Base-by-base conservation (phyloP, 371 early-diverging fungal species). In the Syncephalastrum sp. region DNA sequence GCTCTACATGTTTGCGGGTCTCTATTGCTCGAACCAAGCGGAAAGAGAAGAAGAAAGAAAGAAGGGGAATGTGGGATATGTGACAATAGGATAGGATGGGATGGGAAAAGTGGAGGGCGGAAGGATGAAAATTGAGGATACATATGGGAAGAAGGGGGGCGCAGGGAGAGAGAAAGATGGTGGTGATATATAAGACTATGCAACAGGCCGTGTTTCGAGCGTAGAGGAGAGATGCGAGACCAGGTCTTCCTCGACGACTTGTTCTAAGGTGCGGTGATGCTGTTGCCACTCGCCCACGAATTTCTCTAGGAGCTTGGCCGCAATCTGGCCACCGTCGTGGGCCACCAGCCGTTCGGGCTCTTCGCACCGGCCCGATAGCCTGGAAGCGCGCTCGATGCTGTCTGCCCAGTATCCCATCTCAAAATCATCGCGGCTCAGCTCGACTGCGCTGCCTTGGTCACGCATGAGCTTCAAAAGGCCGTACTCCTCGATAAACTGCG, bases 401-500 rank as follows among this genome's bases (percentile, higher is more conserved):
- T 56, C 56, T 47, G 77, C 75, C 88, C 88, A 88, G 27, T 68
- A 51, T 3, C 88, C 87, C 0, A 60, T 65, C 56, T 87, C 83
- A 69, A 88, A 87, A 56, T 83, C 79, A 21, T 83, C 71, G 3
- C 82, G 74, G 0, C 77, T 69, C 61, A 89, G 71, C 58, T 86
- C 87, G 2, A 87, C 83, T 1, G 82, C 79, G 50, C 81, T 71
- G 3, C 86, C 86, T 60, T 87, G 85, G 29, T 77, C 79, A 33
- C 72, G 63, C 86, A 89, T 87, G 50, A 89, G 65, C 52, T 80
- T 78, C 43, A 84, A 59, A 45, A 92, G 56, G 0, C 91, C 92
- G 23, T 72, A 77, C 63, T 92, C 92, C 58, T 92, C 92, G 23
- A 86, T 85, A 62, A 92, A 92, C 48, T 85, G 87, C 4, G 89